Evolutionary conservation across 2,329 filamentous ascomycete genomes (phyloP).

Genomic region (Trichoderma sp.): DNA sequence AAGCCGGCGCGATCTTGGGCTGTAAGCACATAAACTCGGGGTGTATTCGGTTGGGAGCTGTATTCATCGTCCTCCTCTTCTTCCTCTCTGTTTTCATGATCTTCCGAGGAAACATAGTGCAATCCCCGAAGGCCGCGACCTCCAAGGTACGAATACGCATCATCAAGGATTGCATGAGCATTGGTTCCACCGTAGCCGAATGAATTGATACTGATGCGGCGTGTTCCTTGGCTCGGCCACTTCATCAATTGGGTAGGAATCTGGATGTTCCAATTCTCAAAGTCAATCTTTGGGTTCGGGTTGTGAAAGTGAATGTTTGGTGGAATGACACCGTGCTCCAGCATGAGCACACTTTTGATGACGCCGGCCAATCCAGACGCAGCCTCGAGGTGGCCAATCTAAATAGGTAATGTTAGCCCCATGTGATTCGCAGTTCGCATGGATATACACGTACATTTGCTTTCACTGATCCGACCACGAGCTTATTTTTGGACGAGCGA

Average conservation of each 20-base stretch:
- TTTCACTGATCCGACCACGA: background rate
- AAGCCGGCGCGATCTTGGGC: background rate
- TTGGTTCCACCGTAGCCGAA: background rate
- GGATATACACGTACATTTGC: background rate
- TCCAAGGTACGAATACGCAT: background rate
- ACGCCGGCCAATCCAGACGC: background rate
- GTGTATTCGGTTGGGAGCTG: background rate
- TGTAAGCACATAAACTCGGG: background rate
- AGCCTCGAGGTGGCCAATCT: background rate
- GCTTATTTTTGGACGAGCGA: background rate
- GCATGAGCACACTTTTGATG: background rate
- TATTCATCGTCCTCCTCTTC: background rate
- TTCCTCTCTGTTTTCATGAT: background rate
- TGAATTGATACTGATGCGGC: background rate
- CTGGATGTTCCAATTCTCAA: background rate
- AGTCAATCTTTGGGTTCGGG: background rate
- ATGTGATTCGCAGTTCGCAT: background rate
- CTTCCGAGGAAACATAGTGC: background rate
- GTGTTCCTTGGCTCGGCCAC: background rate
- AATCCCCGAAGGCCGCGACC: background rate
- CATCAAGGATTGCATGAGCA: background rate
- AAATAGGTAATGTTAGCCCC: background rate
- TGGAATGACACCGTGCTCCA: background rate
- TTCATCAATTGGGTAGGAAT: background rate
- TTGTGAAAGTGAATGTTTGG: background rate